Evolutionary conservation across 1,139 yeast genomes (phyloP), one percentile per base, ranked within the genome.

Genomic region (Debaryomyces nepalensis): DNA sequence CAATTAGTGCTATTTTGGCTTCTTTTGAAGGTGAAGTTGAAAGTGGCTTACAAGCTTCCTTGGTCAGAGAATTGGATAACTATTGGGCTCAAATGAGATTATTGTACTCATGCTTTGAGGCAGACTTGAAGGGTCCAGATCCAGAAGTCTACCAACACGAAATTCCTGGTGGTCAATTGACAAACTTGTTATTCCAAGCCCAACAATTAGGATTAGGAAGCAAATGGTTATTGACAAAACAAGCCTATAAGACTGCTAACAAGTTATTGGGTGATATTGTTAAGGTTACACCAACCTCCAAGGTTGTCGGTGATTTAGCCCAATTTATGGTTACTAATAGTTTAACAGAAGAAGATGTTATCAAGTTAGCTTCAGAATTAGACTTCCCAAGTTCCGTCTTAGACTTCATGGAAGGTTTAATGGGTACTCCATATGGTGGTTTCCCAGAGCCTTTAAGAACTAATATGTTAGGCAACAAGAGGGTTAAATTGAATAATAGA

Each of bases 61-160:
- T 80, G 55, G 89, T 89, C 39, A 81, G 95, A 58, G 93, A 84
- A 61, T 67, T 93, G 54, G 99, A 93, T 65, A 71, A 87, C 50
- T 93, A 93, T 78, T 93, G 99, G 99, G 96, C 95, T 32, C 98
- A 93, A 74, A 91, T 95, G 95, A 84, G 99, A 72, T 77, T 93
- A 59, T 75, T 95, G 54, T 93, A 93, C 76, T 87, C 97, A 38
- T 90, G 97, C 69, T 93, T 95, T 68, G 99, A 90, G 71, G 97
- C 99, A 40, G 98, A 93, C 61, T 81, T 93, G 68, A 95, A 93
- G 79, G 99, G 99, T 43, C 99, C 99, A 47, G 99, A 93, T 69
- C 98, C 99, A 54, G 99, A 93, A 70, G 99, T 93, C 43, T 93
- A 93, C 68, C 84, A 84, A 55, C 99, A 93, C 73, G 99, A 93